Base-by-base conservation (phyloP, 371 early-diverging fungal species). In the Batkoa obscura region DNA sequence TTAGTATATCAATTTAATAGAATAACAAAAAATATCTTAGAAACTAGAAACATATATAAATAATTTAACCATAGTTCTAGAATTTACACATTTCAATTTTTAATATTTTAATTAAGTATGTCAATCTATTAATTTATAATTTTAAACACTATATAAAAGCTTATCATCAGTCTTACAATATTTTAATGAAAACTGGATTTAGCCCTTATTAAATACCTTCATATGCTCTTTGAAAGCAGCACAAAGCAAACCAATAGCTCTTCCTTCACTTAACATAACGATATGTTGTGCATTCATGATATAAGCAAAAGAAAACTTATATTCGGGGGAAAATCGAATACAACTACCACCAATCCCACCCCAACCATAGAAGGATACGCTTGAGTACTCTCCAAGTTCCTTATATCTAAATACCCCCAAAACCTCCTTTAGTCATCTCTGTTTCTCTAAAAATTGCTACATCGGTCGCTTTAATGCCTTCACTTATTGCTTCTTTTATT, bases 301-400 rank as follows among this genome's bases (percentile, higher is more conserved):
- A 56, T 77, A 81, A 2, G 73, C 65, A 51, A 81, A 76, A 0
- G 74, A 72, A 49, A 78, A 68, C 23, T 68, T 61, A 35, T 66
- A 59, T 32, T 77, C 74, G 4, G 59, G 66, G 50, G 75, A 73
- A 74, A 76, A 81, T 35, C 67, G 62, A 39, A 70, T 62, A 50
- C 75, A 38, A 36, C 72, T 71, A 2, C 81, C 81, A 42, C 78
- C 78, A 5, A 67, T 69, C 12, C 81, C 81, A 6, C 65, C 67
- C 73, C 75, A 75, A 1, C 75, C 74, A 37, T 66, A 59, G 23
- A 47, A 47, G n/a, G n/a, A n/a, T n/a, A n/a, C n/a, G n/a, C n/a
- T n/a, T n/a, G n/a, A n/a, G n/a, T n/a, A n/a, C n/a, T n/a, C 15
- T 42, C 61, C 68, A 31, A 66, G 34, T 8, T 67, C 65, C 65